A percentile compares a stretch with the other conserved stretches of the same genome.
Conservation (phyloP, 805 yeast genomes). For the Yarrowia sp. region DNA sequence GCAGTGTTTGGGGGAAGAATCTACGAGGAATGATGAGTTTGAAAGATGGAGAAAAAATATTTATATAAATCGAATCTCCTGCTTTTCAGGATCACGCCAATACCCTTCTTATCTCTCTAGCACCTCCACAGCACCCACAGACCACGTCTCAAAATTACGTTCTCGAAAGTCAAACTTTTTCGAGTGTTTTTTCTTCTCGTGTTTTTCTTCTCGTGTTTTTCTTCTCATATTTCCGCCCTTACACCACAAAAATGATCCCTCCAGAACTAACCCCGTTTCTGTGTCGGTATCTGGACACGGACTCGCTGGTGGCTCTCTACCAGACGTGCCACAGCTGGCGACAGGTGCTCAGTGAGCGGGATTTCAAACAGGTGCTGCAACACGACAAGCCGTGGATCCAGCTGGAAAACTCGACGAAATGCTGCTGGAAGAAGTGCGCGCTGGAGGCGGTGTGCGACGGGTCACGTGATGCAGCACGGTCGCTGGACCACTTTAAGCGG, state of each 20-base stretch:
- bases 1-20: not conserved
- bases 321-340: conserved; percentile 20
- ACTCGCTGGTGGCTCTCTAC: conserved; percentile 8
- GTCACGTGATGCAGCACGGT: not conserved
- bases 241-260: conserved; percentile 7
- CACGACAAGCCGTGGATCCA: conserved; percentile 26
- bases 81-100: not conserved
- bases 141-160: not conserved
- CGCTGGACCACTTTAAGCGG: not conserved
- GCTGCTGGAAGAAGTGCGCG: conserved; percentile 25
- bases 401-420: conserved; percentile 15
- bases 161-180: conserved; percentile 1
- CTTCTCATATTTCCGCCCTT: no score
- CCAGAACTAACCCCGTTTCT: conserved; percentile 26
- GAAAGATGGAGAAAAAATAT: no score
- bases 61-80: no score
- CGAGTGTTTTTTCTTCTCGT: not conserved
- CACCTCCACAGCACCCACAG: no score
- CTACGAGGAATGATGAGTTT: no score
- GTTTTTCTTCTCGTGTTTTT: not conserved
- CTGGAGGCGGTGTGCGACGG: not conserved
- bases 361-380: conserved; percentile 29
- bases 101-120: no score
- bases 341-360: conserved; percentile 10
- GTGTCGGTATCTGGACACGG: conserved; percentile 21